Conservation (phyloP, 768 basidiomycete genomes). For the Trametes meyenii region DNA sequence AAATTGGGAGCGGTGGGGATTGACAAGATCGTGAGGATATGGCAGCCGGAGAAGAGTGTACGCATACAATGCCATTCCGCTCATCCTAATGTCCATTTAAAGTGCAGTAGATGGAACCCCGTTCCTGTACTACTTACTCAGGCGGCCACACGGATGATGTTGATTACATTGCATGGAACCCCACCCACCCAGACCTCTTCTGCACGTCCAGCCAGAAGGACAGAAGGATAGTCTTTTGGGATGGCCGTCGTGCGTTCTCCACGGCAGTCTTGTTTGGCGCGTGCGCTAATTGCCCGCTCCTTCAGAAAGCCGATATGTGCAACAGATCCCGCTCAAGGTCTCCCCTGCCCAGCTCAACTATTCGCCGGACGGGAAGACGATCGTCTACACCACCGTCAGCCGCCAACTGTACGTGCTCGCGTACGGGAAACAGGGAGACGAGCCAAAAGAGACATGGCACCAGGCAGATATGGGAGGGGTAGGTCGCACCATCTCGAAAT, state of each 20-base stretch:
- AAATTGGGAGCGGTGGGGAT: constrained; percentile 81
- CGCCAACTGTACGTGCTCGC: constrained; percentile 66
- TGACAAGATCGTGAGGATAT: constrained; percentile 77
- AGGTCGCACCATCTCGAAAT: not conserved
- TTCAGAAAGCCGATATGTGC: constrained; percentile 70
- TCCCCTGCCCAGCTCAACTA: constrained; percentile 70
- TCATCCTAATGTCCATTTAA: not conserved
- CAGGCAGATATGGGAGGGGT: constrained; percentile 36
- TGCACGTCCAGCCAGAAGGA: constrained; percentile 81
- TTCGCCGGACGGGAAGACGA: constrained; percentile 68
- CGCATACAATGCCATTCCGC: not conserved
- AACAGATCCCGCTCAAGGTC: constrained; percentile 59
- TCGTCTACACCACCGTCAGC: constrained; percentile 64
- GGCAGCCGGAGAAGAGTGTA: constrained; percentile 78
- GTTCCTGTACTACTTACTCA: constrained; percentile 64
- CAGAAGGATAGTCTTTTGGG: constrained; percentile 78
- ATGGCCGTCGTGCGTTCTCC: constrained; percentile 67
- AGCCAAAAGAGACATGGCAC: constrained; percentile 55
- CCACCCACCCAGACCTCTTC: constrained; percentile 81
- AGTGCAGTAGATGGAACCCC: constrained; percentile 61
- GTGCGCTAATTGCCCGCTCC: not conserved
- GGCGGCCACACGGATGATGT: constrained; percentile 79
- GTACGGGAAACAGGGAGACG: constrained; percentile 54
- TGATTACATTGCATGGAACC: constrained; percentile 86
- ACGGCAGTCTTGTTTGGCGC: not conserved